Evolutionary conservation across 1,284 basidiomycete genomes (phyloP).

Genomic region (Naganishia sp.): DNA sequence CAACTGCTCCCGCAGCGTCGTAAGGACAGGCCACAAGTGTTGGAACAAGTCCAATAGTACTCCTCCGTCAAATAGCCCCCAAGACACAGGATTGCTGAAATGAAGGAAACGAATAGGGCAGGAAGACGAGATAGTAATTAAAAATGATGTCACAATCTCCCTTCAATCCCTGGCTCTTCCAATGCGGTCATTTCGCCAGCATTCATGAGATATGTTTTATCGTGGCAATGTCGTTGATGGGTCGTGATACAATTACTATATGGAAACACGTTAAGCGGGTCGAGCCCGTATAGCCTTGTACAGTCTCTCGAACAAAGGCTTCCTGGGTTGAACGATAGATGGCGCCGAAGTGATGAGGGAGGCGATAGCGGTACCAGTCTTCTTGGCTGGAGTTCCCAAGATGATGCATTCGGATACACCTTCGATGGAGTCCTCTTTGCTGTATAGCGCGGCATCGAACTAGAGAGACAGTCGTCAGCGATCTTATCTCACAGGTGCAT

Average conservation of each 20-base stretch:
- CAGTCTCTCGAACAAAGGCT: conserved; percentile 60
- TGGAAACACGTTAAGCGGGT: neutral
- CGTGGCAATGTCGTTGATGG: no score
- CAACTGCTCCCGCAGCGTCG: no score
- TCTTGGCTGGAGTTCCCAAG: conserved; percentile 97
- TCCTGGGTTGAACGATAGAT: conserved; percentile 59
- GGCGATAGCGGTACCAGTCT: conserved; percentile 92
- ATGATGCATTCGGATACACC: conserved; percentile 99
- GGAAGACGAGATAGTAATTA: no score
- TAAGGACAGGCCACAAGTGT: no score
- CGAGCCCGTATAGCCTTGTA: conserved; percentile 22
- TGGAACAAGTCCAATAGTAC: no score
- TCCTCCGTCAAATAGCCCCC: no score
- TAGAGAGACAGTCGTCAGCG: conserved; percentile 18
- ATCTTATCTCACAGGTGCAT: neutral
- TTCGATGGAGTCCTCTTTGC: conserved; percentile 91
- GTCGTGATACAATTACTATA: conserved; percentile 4
- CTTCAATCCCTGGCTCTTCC: no score
- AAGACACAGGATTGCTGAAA: no score
- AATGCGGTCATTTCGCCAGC: no score
- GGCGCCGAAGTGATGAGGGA: conserved; percentile 63
- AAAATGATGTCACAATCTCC: no score
- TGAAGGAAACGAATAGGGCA: no score
- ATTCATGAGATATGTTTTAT: no score
- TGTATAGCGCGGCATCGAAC: conserved; percentile 95